Percentiles rank a stretch among this genome's conserved stretches.
Conservation (phyloP, 176 grass and related monocot genomes). For the Aegilops speltoides region DNA sequence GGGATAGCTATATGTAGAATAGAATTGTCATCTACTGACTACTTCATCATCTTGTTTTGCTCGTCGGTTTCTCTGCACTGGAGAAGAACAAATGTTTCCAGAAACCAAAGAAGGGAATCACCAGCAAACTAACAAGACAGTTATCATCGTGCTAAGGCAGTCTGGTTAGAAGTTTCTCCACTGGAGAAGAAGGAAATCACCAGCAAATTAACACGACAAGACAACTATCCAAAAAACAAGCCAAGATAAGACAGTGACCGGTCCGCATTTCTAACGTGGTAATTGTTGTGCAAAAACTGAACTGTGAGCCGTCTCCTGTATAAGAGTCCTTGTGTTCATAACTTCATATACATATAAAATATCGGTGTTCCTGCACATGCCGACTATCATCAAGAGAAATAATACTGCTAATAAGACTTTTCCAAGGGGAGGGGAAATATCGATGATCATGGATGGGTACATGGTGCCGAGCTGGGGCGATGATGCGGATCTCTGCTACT, state of each 20-base stretch:
- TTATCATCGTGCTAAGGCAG: too few relatives aligned
- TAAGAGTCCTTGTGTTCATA: too few relatives aligned
- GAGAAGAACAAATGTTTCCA: background rate
- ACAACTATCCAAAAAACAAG: too few relatives aligned
- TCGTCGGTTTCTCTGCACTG: background rate
- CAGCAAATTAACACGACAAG: too few relatives aligned
- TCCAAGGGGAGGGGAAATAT: background rate
- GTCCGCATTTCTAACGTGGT: background rate
- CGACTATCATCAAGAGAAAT: background rate
- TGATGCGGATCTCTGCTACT: slow-evolving; percentile 7
- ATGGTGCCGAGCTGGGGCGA: background rate
- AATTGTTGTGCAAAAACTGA: too few relatives aligned
- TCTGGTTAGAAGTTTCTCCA: too few relatives aligned
- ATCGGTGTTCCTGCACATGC: background rate
- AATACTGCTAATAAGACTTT: background rate
- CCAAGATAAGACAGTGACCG: background rate
- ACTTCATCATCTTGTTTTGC: background rate
- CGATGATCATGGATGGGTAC: background rate
- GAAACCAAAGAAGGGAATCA: background rate
- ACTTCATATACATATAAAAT: too few relatives aligned
- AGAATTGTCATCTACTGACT: background rate
- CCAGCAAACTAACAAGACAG: background rate
- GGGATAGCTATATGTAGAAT: background rate
- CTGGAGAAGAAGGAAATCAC: too few relatives aligned
- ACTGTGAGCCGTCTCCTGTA: too few relatives aligned